Evolutionary conservation across 495 filamentous ascomycete species (phyloP).

Genomic region (Cercophora sp.): DNA sequence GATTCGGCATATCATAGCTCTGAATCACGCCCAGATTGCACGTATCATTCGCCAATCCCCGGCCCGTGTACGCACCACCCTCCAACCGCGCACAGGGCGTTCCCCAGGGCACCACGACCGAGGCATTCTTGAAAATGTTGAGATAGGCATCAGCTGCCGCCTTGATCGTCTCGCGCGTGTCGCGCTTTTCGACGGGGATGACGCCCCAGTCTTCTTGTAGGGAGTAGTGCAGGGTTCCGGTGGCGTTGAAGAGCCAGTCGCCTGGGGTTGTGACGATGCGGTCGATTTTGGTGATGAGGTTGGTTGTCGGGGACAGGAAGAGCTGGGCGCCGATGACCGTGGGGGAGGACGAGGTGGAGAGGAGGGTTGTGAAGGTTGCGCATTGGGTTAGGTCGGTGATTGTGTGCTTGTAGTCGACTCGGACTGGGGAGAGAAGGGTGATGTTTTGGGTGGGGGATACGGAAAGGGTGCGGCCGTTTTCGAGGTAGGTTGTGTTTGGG

Average conservation of each 20-base stretch:
- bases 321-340: conserved; percentile 70
- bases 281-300: not conserved
- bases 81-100: conserved; percentile 26
- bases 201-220: conserved; percentile 24
- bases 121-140: conserved; percentile 24
- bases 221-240: conserved; percentile 21
- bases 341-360: conserved; percentile 58
- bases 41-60: conserved; percentile 18
- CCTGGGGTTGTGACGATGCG: conserved; percentile 20
- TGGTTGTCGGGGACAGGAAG: conserved; percentile 59
- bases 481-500: not conserved
- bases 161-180: conserved; percentile 18
- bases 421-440: not conserved
- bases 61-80: conserved; percentile 27
- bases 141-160: conserved; percentile 28
- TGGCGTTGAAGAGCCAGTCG: conserved; percentile 30
- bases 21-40: conserved; percentile 20
- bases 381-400: not conserved
- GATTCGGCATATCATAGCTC: conserved; percentile 18
- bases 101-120: conserved; percentile 23
- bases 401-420: not conserved
- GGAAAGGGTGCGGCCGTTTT: not conserved
- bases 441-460: not conserved
- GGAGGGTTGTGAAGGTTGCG: conserved; percentile 38
- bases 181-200: conserved; percentile 19